Evolutionary conservation across 164 flowering plant genomes (phyloP).

Genomic region (Vitis amurensis): DNA sequence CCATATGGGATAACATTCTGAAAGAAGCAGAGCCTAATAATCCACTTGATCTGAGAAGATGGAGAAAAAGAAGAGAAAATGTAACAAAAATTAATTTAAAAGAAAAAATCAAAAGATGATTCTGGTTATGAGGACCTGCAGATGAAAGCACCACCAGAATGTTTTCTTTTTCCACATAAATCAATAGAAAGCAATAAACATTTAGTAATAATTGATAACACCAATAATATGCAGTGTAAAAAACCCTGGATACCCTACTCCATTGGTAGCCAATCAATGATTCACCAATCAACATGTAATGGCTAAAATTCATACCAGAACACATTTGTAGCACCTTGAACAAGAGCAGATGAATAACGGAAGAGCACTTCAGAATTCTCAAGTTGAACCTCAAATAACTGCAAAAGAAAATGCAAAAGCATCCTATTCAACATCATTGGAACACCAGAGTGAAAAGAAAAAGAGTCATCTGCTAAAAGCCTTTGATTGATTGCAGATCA

Average conservation of each 20-base stretch:
- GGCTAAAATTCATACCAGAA: slow-evolving; percentile 72
- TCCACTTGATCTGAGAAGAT: not conserved
- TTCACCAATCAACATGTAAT: not conserved
- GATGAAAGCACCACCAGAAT: too few relatives aligned
- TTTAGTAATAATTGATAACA: not conserved
- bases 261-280: not conserved
- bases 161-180: too few relatives aligned
- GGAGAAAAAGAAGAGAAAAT: not conserved
- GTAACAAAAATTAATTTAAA: not conserved
- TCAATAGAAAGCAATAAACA: too few relatives aligned
- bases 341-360: slow-evolving; percentile 96
- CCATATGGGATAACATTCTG: too few relatives aligned
- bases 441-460: not conserved
- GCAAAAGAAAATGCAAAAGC: slow-evolving; percentile 27
- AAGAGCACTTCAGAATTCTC: slow-evolving; percentile 73
- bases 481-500: not conserved
- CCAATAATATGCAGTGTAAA: not conserved
- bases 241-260: not conserved
- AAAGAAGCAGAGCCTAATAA: too few relatives aligned
- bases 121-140: too few relatives aligned
- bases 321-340: slow-evolving; percentile 92
- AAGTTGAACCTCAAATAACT: slow-evolving; percentile 89
- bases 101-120: too few relatives aligned
- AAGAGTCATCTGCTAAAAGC: not conserved
- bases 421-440: not conserved